These are phyloP conservation scores for Tylopilus balloui DNA, from an alignment of 768 basidiomycete genomes.

Conservation along the genomic window DNA sequence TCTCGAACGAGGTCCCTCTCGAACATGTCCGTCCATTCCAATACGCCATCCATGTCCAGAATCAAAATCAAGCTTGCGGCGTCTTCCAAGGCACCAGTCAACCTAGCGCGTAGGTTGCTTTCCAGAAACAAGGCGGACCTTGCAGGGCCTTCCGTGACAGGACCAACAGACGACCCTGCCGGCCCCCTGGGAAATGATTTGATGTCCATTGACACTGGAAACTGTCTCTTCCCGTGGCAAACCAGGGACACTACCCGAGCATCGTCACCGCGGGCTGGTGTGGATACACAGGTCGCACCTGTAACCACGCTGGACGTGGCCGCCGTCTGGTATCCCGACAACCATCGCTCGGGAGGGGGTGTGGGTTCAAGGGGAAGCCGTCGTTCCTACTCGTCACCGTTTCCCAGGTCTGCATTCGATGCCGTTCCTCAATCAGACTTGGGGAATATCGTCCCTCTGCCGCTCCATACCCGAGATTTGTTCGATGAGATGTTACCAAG, in stretches of 20 bases:
- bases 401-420: conserved; percentile 59
- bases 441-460: conserved; percentile 49
- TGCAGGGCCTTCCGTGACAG: conserved; percentile 11
- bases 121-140: conserved; percentile 38
- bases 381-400: conserved; percentile 62
- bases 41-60: conserved; percentile 45
- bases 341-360: conserved; percentile 16
- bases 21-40: conserved; percentile 44
- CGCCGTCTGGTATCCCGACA: conserved; percentile 15
- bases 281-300: conserved; percentile 13
- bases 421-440: conserved; percentile 44
- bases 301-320: conserved; percentile 3
- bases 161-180: not conserved
- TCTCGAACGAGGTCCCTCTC: conserved; percentile 56
- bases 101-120: conserved; percentile 53
- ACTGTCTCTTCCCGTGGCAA: conserved; percentile 43
- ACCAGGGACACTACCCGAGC: conserved; percentile 26
- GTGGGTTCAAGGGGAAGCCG: conserved; percentile 42
- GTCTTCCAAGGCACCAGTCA: conserved; percentile 40
- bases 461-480: conserved; percentile 42
- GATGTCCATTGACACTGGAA: conserved; percentile 28
- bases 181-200: conserved; percentile 15
- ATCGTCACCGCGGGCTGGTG: conserved; percentile 9
- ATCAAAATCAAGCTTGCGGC: conserved; percentile 45
- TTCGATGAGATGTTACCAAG: conserved; percentile 70